Base-by-base conservation (phyloP, 139 green algal species). In the Micractinium sp. region DNA sequence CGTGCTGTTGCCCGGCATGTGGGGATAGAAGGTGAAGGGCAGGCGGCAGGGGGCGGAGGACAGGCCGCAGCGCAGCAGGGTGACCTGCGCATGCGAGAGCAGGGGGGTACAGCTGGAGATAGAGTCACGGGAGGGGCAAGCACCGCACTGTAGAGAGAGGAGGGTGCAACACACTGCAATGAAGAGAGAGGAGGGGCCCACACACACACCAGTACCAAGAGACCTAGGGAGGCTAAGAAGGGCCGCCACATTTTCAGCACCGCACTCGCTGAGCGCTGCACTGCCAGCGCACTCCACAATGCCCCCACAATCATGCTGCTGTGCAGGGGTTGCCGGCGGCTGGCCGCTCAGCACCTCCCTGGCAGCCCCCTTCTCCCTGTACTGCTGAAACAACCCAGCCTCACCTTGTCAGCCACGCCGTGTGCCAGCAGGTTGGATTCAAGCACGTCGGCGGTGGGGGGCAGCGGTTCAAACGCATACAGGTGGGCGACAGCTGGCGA, bases 1-100 rank as follows among this genome's bases (percentile, higher is more conserved):
- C 0, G 90, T 92, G 82, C 67, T 81, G 83, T 92, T 92, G 63
- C 87, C 89, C 12, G 89, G 85, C 89, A 92, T 92, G 79, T 53
- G 23, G 14, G 89, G 89, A 31, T 88, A 92, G 61, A 84, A 90
- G 27, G 85, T 87, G 36, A 92, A 85, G 33, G 31, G 9, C 18
- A 78, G 63, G 39, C 2, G 12, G 23, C 47, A 56, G 16, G 53
- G 53, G 12, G 56, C 23, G 1, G 53, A 53, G 53, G 75, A 27
- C 35, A 92, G 39, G 41, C 84, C 85, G 18, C 61, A 74, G 53
- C 61, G 85, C 14, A 86, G 15, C 66, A 90, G 79, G 2, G 22
- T 29, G 31, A 90, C 85, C 85, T 92, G 85, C 80, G 67, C 27
- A n/a, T 5, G 63, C 16, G 14, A 20, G 25, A 56, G 38, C 23